Evolutionary conservation across 1,284 basidiomycete genomes (phyloP).

Genomic region (Clitocybe nebularis): DNA sequence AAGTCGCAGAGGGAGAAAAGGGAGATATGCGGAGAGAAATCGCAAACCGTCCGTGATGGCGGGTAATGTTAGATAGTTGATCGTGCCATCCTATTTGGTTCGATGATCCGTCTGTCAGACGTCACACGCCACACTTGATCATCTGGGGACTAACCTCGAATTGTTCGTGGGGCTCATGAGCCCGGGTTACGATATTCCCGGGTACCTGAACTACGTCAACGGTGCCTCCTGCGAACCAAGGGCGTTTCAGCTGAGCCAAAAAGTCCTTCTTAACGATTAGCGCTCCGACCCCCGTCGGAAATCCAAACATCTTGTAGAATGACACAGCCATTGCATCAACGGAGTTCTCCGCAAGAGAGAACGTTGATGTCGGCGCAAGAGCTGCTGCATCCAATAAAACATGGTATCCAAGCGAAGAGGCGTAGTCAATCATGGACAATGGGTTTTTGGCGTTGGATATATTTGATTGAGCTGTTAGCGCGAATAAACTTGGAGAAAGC

Average conservation of each 20-base stretch:
- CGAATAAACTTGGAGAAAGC: slow-evolving; percentile 57
- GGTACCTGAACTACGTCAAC: slow-evolving; percentile 81
- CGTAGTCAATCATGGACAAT: slow-evolving; percentile 54
- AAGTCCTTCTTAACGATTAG: slow-evolving; percentile 72
- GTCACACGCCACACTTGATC: neutral
- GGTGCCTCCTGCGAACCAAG: slow-evolving; percentile 83
- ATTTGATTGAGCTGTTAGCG: slow-evolving; percentile 77
- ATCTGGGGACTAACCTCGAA: slow-evolving; percentile 58
- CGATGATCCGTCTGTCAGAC: slow-evolving; percentile 1
- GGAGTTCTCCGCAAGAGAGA: slow-evolving; percentile 60
- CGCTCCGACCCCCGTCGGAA: slow-evolving; percentile 81
- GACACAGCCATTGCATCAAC: slow-evolving; percentile 80
- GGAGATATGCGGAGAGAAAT: slow-evolving; percentile 71
- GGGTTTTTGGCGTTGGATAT: slow-evolving; percentile 67
- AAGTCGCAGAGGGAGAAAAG: slow-evolving; percentile 70
- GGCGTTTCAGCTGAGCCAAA: slow-evolving; percentile 53
- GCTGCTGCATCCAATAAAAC: slow-evolving; percentile 79
- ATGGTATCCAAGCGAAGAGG: slow-evolving; percentile 64
- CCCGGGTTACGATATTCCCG: slow-evolving; percentile 59
- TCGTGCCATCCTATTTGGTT: slow-evolving; percentile 70
- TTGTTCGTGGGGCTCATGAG: slow-evolving; percentile 59
- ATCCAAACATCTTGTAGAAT: slow-evolving; percentile 90
- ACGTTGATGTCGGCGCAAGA: slow-evolving; percentile 64
- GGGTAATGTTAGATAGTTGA: slow-evolving; percentile 73
- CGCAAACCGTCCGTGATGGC: slow-evolving; percentile 73